Percentiles rank a stretch among this genome's conserved stretches.
Conservation (phyloP, 2,329 filamentous ascomycete species). For the Pyrenophora seminiperda region DNA sequence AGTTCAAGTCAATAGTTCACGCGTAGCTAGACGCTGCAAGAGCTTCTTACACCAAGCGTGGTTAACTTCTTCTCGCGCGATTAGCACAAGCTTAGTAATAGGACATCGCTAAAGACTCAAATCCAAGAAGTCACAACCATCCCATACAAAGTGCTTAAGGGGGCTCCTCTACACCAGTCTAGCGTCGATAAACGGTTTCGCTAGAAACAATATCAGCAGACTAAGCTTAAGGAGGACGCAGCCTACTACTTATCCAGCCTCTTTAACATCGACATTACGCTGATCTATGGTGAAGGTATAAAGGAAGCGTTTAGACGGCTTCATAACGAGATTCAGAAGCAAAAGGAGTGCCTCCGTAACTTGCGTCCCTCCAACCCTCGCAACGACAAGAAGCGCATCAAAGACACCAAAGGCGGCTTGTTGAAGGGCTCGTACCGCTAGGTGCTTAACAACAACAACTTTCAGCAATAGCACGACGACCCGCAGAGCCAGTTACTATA, state of each 20-base stretch:
- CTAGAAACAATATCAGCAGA: constrained; percentile 15
- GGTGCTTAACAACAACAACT: constrained; percentile 10
- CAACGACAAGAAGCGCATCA: constrained; percentile 4
- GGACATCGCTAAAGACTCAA: neutral
- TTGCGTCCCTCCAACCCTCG: constrained; percentile 12
- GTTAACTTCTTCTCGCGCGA: constrained; percentile 26
- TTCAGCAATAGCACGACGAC: constrained; percentile 7
- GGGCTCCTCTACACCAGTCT: neutral
- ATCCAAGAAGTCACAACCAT: constrained; percentile 15
- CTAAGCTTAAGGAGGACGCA: constrained; percentile 11
- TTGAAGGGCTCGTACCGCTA: constrained; percentile 9
- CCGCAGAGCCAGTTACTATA: neutral
- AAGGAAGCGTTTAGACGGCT: constrained; percentile 19
- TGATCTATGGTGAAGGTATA: constrained; percentile 6
- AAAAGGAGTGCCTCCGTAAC: constrained; percentile 10
- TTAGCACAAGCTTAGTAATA: constrained; percentile 14
- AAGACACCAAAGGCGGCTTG: neutral
- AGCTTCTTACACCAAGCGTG: constrained; percentile 17
- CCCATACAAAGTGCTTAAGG: constrained; percentile 5
- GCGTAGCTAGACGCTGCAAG: constrained; percentile 3
- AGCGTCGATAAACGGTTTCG: constrained; percentile 14
- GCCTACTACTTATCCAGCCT: constrained; percentile 14
- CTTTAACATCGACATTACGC: constrained; percentile 10
- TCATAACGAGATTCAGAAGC: constrained; percentile 12
- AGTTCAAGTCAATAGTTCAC: constrained; percentile 13